These are phyloP conservation scores for Conticribra weissflogii DNA, from an alignment of 108 stramenopile genomes.

Conservation along the genomic window DNA sequence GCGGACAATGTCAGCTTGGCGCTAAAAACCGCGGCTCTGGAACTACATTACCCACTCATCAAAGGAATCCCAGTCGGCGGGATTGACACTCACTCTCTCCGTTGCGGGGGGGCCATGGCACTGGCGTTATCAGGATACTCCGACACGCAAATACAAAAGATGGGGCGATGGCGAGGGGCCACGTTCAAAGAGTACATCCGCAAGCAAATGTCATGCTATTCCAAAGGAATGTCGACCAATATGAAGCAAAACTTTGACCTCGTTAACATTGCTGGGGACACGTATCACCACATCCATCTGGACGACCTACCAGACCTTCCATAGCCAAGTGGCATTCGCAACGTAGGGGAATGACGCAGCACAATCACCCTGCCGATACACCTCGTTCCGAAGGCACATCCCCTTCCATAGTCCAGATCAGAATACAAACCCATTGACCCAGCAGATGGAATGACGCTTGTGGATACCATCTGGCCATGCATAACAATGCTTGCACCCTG, in stretches of 20 bases:
- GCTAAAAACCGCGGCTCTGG: background rate
- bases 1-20: background rate
- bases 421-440: too few species aligned
- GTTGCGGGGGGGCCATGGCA: slow-evolving; percentile 7
- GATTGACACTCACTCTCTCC: background rate
- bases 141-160: slow-evolving; percentile 10
- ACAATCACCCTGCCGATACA: too few species aligned
- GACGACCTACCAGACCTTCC: too few species aligned
- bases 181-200: slow-evolving; percentile 16
- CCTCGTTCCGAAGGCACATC: too few species aligned
- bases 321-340: too few species aligned
- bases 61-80: background rate
- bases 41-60: background rate
- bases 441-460: too few species aligned
- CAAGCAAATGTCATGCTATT: background rate
- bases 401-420: too few species aligned
- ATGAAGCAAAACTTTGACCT: background rate
- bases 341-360: too few species aligned
- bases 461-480: too few species aligned
- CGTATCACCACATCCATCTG: too few species aligned
- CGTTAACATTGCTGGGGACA: slow-evolving; percentile 9
- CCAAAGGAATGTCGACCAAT: background rate
- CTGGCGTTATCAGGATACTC: slow-evolving; percentile 4
- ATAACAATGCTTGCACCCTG: too few species aligned
- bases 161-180: slow-evolving; percentile 10